A percentile compares a stretch with the other conserved stretches of the same genome.
Evolutionary conservation across 345 rosid species (phyloP).

Genomic region (Gossypioides kirkii): DNA sequence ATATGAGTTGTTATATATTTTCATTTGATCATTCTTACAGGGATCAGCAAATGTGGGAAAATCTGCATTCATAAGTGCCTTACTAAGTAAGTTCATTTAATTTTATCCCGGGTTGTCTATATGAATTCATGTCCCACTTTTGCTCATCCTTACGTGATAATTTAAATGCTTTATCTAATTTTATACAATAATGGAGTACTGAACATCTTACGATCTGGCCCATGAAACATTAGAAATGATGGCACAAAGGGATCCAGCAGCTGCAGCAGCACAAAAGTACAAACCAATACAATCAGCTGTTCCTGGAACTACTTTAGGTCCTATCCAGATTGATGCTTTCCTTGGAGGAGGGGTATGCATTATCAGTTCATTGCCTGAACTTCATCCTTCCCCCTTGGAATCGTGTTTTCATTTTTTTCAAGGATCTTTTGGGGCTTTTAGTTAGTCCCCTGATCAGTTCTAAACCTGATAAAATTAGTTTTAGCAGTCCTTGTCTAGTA

Average conservation of each 20-base stretch:
- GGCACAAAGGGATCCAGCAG: conserved; percentile 85
- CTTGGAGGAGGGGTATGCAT: conserved; percentile 82
- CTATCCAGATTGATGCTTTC: conserved; percentile 88
- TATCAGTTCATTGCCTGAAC: conserved; percentile 15
- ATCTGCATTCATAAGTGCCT: conserved; percentile 92
- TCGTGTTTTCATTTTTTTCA: conserved; percentile 1
- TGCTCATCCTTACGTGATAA: not conserved
- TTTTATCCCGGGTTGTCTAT: not conserved
- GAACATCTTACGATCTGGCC: not conserved
- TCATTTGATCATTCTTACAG: conserved; percentile 33
- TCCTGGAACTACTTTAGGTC: conserved; percentile 95
- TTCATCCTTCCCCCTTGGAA: not conserved
- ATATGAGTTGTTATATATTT: conserved; percentile 2
- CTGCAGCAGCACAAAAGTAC: conserved; percentile 83
- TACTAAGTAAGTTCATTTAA: conserved; percentile 59
- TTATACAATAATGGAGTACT: not conserved
- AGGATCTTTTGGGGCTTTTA: not conserved
- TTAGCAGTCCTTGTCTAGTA: not conserved
- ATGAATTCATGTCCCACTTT: not conserved
- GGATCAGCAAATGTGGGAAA: conserved; percentile 98
- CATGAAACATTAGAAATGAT: conserved; percentile 47
- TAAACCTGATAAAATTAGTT: conserved; percentile 1
- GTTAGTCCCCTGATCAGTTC: not conserved
- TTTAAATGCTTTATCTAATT: not conserved
- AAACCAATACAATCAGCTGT: conserved; percentile 96